Evolutionary conservation across 805 yeast species (phyloP).

Genomic region (Naumovozyma dairenensis): DNA sequence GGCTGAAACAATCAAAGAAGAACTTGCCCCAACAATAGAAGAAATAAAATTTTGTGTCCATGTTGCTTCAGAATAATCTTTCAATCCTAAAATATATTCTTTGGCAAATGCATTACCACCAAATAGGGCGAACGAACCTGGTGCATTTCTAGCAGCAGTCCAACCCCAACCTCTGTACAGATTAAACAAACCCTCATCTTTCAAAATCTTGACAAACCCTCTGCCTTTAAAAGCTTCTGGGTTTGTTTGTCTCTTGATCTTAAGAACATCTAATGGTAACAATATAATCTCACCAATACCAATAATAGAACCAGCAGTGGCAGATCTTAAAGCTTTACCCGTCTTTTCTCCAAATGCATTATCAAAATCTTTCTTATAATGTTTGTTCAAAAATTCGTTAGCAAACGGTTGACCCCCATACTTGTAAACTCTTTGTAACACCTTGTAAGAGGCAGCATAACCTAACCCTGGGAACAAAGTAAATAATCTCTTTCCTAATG

Average conservation of each 20-base stretch:
- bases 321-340: slow-evolving; percentile 94
- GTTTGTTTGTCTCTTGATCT: slow-evolving; percentile 97
- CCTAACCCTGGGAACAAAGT: slow-evolving; percentile 97
- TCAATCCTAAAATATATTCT: slow-evolving; percentile 80
- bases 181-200: slow-evolving; percentile 80
- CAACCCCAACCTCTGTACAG: slow-evolving; percentile 98
- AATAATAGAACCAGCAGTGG: slow-evolving; percentile 93
- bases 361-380: slow-evolving; percentile 65
- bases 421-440: slow-evolving; percentile 94
- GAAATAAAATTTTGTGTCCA: slow-evolving; percentile 93
- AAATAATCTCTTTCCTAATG: slow-evolving; percentile 59
- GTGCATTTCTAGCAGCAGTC: slow-evolving; percentile 99
- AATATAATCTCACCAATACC: slow-evolving; percentile 97
- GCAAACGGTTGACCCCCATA: slow-evolving; percentile 99
- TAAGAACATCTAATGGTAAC: slow-evolving; percentile 90
- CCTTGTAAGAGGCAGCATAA: slow-evolving; percentile 94
- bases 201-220: slow-evolving; percentile 77
- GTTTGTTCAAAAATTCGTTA: slow-evolving; percentile 76
- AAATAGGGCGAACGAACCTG: slow-evolving; percentile 94
- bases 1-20: slow-evolving; percentile 92
- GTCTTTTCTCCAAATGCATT: slow-evolving; percentile 79
- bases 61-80: slow-evolving; percentile 83
- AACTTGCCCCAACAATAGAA: slow-evolving; percentile 92
- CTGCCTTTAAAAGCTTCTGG: slow-evolving; percentile 99
- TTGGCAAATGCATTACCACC: slow-evolving; percentile 99